Conservation (phyloP, 2,329 filamentous ascomycete species). For the Alternaria solani region DNA sequence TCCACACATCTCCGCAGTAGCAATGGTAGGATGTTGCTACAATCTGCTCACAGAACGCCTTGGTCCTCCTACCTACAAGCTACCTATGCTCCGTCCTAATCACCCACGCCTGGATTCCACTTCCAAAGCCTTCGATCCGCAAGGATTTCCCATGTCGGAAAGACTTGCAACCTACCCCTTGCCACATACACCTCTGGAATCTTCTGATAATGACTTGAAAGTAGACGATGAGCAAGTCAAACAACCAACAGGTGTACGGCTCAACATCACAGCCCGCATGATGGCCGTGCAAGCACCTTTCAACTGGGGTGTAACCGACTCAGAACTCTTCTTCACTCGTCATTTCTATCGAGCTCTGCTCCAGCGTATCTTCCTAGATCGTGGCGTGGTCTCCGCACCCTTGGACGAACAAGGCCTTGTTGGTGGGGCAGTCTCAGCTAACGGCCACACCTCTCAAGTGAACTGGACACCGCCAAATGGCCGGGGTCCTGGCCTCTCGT, state of each 20-base stretch:
- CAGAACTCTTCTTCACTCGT: conserved; percentile 85
- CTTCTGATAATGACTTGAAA: not conserved
- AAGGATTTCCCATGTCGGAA: conserved; percentile 93
- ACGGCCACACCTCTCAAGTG: conserved; percentile 43
- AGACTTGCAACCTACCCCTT: conserved; percentile 64
- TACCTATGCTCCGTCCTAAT: conserved; percentile 76
- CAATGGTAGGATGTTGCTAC: conserved; percentile 98
- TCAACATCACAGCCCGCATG: conserved; percentile 97
- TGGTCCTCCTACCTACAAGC: conserved; percentile 85
- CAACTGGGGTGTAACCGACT: conserved; percentile 87
- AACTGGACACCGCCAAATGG: conserved; percentile 47
- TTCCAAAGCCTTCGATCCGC: conserved; percentile 77
- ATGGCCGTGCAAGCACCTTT: conserved; percentile 96
- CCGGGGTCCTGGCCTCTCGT: conserved; percentile 60
- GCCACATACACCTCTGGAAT: conserved; percentile 23
- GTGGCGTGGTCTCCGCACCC: conserved; percentile 73
- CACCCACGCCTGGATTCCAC: conserved; percentile 74
- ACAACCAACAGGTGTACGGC: conserved; percentile 67
- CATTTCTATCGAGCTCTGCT: conserved; percentile 93
- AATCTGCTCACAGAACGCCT: conserved; percentile 93
- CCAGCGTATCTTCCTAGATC: conserved; percentile 91
- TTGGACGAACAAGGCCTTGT: conserved; percentile 33
- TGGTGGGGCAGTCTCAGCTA: conserved; percentile 52
- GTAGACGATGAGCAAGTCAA: conserved; percentile 17
- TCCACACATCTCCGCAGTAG: conserved; percentile 83